Base-by-base conservation (phyloP, 1,284 basidiomycete genomes). In the Leccinum fallax region DNA sequence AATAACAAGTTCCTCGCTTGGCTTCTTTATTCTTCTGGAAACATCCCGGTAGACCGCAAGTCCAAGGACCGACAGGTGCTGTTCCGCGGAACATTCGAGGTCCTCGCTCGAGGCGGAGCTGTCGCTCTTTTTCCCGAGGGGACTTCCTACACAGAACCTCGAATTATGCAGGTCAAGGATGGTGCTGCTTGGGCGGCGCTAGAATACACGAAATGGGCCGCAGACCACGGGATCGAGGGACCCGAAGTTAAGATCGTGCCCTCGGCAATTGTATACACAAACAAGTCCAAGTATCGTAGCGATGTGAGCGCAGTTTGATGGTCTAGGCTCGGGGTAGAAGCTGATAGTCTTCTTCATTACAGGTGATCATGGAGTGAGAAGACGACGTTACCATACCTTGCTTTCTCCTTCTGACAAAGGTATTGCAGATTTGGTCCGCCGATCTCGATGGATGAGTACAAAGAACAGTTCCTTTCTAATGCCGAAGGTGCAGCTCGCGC, bases 51-150 rank as follows among this genome's bases (percentile, higher is more conserved):
- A 49, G 95, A 97, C 76, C 86, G 96, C 61, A 94, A 93, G 79
- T 93, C 83, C 66, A 95, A 93, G 78, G 93, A 97, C 79, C 90
- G 94, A 63, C 92, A 92, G 66, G 83, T 87, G 34, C 81, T 98
- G n/a, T 97, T 97, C 79, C 85, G 85, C 64, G 92, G 94, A 26
- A 97, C 95, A 0, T 92, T 98, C 69, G 90, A 95, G 67, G 91
- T 92, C 2, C 83, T 98, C 54, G 83, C 88, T 11, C 80, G 81
- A 16, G 92, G 90, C 24, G 85, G 90, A 63, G 90, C 88, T 21
- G 93, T 98, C 58, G 96, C 94, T 6, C 82, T 98, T 48, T 98
- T 98, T 74, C 97, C 97, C 1, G 96, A 98, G 76, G 96, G 95
- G 40, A 92, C 90, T 28, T 90, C 89, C 69, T 92, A 92, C 72